Base-by-base conservation (phyloP, 1,284 basidiomycete species). In the Heterobasidion occidentale region DNA sequence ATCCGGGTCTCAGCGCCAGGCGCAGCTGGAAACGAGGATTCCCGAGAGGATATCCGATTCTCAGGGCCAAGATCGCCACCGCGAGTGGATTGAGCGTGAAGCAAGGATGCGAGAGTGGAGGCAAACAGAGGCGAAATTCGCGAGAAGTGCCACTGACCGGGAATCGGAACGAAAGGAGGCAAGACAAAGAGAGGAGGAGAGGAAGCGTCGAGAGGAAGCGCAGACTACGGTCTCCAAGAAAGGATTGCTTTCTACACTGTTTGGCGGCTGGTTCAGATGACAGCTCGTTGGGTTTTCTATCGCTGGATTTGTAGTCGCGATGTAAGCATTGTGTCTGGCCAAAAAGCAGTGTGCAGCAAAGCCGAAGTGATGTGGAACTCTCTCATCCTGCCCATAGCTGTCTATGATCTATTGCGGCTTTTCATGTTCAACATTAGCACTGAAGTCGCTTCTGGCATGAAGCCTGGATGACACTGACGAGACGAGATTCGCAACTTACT, bases 201-300 rank as follows among this genome's bases (percentile, higher is more conserved):
- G 65, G 65, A 65, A 65, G 56, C 53, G 59, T 53, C 61, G 64
- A 53, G 62, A 70, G 58, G 68, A 69, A 56, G 69, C 67, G 1
- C 65, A 71, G 53, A 55, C 49, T 45, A 77, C 70, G 58, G 61
- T 86, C 15, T 70, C 74, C 4, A 33, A 61, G 0, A 75, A 84
- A 71, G 84, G 84, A 0, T 67, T 79, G 3, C 86, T 84, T 60
- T 60, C 66, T 6, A 71, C 63, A 27, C 83, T 84, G 1, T 86
- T 59, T 65, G 58, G 14, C 86, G 84, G 84, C 76, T 79, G 50
- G 71, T 70, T 54, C 67, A 74, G 52, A 46, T 48, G 0, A 59
- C 59, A 11, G 78, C 80, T 1, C 27, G 27, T 27, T 27, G 27
- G 27, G 27, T 27, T 27, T 27, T 27, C 27, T 86, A 83, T 70